These are phyloP conservation scores for Paecilomyces sp. DNA, from an alignment of 2,329 filamentous ascomycete species.

Conservation along the genomic window DNA sequence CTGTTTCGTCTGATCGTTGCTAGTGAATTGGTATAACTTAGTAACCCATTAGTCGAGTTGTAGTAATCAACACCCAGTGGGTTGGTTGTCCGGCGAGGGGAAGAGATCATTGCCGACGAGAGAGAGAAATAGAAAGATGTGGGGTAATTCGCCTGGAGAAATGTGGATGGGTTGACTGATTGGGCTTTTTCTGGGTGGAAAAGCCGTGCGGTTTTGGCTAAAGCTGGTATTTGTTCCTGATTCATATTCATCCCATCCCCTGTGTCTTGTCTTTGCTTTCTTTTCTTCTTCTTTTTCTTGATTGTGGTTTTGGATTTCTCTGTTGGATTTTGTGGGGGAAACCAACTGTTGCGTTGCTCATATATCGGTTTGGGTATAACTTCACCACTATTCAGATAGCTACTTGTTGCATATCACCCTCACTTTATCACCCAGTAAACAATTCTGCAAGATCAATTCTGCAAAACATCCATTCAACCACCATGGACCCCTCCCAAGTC, in stretches of 20 bases:
- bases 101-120: not conserved
- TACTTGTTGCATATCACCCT: no score
- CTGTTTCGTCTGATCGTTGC: no score
- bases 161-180: not conserved
- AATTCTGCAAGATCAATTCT: no score
- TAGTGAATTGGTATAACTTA: no score
- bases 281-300: not conserved
- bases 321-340: not conserved
- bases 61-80: not conserved
- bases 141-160: not conserved
- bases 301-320: not conserved
- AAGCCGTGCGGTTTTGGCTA: not conserved
- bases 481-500: conserved; percentile 36
- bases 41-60: not conserved
- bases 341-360: not conserved
- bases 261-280: not conserved
- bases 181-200: not conserved
- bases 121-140: not conserved
- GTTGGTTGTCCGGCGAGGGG: no score
- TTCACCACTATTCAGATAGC: no score
- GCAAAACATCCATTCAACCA: not conserved
- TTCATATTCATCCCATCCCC: not conserved
- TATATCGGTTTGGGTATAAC: no score
- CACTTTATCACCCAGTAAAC: no score
- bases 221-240: not conserved